Conservation (phyloP, 2,329 filamentous ascomycete genomes). For the Pseudocercospora ulei region DNA sequence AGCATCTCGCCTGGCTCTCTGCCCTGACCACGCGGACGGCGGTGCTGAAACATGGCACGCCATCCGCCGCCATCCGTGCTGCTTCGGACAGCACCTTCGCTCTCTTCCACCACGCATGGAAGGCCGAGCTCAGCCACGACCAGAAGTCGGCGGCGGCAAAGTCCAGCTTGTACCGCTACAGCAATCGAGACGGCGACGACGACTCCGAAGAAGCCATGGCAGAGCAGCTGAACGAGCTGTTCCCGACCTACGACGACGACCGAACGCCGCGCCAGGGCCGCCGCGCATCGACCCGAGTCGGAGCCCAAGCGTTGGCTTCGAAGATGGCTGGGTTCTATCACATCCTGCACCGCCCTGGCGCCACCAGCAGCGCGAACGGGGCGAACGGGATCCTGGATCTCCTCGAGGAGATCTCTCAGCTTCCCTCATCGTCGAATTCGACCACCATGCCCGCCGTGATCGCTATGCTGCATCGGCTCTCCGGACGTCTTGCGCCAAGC, state of each 20-base stretch:
- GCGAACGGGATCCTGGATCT: conserved; percentile 21
- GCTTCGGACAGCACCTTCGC: conserved; percentile 59
- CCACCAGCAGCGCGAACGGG: too few species aligned
- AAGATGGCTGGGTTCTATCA: conserved; percentile 23
- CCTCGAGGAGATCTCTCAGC: conserved; percentile 12
- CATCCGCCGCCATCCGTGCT: conserved; percentile 27
- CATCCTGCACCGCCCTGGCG: background rate
- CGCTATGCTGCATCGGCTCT: conserved; percentile 8
- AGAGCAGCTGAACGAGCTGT: conserved; percentile 67
- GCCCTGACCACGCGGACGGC: conserved; percentile 20
- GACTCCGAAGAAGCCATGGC: conserved; percentile 65
- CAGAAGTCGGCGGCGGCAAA: conserved; percentile 64
- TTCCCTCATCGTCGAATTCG: conserved; percentile 2
- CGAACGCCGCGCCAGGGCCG: background rate
- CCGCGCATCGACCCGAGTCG: background rate
- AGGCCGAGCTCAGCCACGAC: conserved; percentile 62
- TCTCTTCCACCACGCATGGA: conserved; percentile 71
- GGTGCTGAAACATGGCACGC: conserved; percentile 9
- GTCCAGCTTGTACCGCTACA: conserved; percentile 72
- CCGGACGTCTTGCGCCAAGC: background rate
- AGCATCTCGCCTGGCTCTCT: conserved; percentile 25
- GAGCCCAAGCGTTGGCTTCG: conserved; percentile 24
- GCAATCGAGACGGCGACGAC: conserved; percentile 61
- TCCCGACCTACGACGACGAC: conserved; percentile 58
- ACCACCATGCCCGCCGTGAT: conserved; percentile 11